Evolutionary conservation across 371 early-diverging fungal species (phyloP).

Genomic region (Zychaea mexicana): DNA sequence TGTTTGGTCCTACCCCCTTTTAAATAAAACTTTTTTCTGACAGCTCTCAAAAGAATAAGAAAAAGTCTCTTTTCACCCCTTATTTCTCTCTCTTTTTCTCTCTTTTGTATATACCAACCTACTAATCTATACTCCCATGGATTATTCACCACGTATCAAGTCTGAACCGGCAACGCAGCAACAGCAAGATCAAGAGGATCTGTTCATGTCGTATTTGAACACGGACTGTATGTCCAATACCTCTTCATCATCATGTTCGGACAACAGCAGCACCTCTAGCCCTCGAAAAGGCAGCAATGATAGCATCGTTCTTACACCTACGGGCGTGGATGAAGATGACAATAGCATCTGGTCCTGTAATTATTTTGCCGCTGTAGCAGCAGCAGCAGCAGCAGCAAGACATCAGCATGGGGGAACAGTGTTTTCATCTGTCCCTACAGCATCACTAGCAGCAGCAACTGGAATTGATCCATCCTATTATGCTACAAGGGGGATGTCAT

Average conservation of each 20-base stretch:
- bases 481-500: too few relatives aligned
- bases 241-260: neutral
- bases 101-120: neutral
- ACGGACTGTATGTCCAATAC: conserved; percentile 25
- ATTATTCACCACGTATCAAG: conserved; percentile 16
- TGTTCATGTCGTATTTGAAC: conserved; percentile 45
- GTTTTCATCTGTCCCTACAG: neutral
- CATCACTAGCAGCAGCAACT: neutral
- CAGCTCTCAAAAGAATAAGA: too few relatives aligned
- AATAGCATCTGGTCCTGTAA: neutral
- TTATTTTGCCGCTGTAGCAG: neutral
- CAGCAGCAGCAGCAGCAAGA: neutral
- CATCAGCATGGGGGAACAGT: neutral
- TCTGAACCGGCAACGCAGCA: conserved; percentile 21
- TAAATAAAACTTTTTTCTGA: conserved; percentile 1
- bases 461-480: neutral
- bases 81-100: conserved; percentile 6
- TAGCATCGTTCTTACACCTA: neutral
- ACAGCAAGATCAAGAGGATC: conserved; percentile 34
- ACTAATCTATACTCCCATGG: neutral
- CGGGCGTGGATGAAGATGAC: neutral
- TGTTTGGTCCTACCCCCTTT: neutral
- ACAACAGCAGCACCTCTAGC: neutral
- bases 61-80: conserved; percentile 3
- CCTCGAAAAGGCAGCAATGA: neutral